phyloP scores from a whole-genome alignment of 495 filamentous ascomycete genomes.

The Hyaloscypha hepaticicola region DNA sequence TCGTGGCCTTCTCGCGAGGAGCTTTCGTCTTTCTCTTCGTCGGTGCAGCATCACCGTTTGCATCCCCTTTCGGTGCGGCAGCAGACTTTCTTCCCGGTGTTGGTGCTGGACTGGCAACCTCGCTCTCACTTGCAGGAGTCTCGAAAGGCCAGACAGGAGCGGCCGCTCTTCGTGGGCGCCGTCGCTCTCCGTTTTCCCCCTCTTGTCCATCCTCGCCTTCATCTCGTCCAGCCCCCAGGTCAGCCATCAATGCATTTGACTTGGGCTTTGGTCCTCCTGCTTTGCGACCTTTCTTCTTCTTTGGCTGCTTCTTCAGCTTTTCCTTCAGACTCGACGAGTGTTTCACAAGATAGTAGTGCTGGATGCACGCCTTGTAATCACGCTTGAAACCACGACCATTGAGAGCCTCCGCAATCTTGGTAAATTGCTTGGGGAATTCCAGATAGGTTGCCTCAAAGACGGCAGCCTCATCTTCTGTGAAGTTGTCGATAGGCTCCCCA shows the following conservation, averaged over 20 bases:
- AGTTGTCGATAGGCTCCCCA: slow-evolving; percentile 75
- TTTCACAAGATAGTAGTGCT: slow-evolving; percentile 96
- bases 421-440: slow-evolving; percentile 86
- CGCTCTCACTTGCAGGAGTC: slow-evolving; percentile 49
- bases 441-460: slow-evolving; percentile 78
- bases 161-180: slow-evolving; percentile 52
- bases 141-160: slow-evolving; percentile 52
- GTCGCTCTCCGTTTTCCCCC: slow-evolving; percentile 46
- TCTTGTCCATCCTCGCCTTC: slow-evolving; percentile 54
- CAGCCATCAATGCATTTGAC: slow-evolving; percentile 73
- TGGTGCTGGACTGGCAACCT: slow-evolving; percentile 48
- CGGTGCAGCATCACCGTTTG: slow-evolving; percentile 29
- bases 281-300: slow-evolving; percentile 55
- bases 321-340: slow-evolving; percentile 83
- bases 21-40: slow-evolving; percentile 32
- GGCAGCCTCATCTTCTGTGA: slow-evolving; percentile 74
- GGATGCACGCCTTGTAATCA: slow-evolving; percentile 81
- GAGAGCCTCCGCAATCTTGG: slow-evolving; percentile 75
- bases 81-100: slow-evolving; percentile 29
- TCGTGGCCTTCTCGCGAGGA: slow-evolving; percentile 27
- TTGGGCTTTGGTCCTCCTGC: slow-evolving; percentile 55
- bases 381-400: slow-evolving; percentile 55
- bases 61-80: slow-evolving; percentile 26
- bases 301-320: slow-evolving; percentile 71
- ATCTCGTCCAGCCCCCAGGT: slow-evolving; percentile 53